Percentiles rank a stretch among this genome's conserved stretches.
phyloP scores from a whole-genome alignment of 2,329 filamentous ascomycete genomes.

The Cercospora beticola region DNA sequence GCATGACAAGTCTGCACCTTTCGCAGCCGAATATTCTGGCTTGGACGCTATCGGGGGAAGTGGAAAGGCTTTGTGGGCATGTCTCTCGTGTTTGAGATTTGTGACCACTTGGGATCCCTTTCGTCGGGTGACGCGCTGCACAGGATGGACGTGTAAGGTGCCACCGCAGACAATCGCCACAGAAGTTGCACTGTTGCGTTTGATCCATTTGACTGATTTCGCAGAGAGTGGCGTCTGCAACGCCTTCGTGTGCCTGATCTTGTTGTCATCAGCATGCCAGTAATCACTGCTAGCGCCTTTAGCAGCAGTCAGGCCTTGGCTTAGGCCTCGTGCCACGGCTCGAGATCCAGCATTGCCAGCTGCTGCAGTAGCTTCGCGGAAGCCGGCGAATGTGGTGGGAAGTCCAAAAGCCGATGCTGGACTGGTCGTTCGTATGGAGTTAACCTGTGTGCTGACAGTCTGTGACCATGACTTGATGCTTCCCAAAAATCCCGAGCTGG shows the following conservation, averaged over 20 bases:
- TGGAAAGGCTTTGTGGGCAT: constrained; percentile 29
- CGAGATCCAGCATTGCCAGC: constrained; percentile 62
- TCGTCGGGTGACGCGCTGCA: constrained; percentile 49
- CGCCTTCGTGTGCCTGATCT: constrained; percentile 63
- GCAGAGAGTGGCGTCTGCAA: constrained; percentile 50
- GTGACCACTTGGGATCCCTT: constrained; percentile 52
- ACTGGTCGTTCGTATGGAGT: constrained; percentile 29
- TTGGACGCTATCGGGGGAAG: constrained; percentile 28
- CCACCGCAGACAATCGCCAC: constrained; percentile 67
- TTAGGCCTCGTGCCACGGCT: constrained; percentile 71
- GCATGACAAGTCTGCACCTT: constrained; percentile 24
- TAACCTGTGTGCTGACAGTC: constrained; percentile 41
- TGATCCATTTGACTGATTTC: constrained; percentile 63
- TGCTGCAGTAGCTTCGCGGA: constrained; percentile 34
- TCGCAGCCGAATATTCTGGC: constrained; percentile 7
- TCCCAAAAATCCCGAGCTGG: constrained; percentile 35
- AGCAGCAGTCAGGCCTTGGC: constrained; percentile 72
- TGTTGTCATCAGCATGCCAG: constrained; percentile 72
- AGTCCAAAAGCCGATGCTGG: constrained; percentile 26
- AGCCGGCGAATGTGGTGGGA: constrained; percentile 37
- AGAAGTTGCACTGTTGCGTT: constrained; percentile 60
- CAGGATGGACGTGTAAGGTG: constrained; percentile 64
- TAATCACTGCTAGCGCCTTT: constrained; percentile 66
- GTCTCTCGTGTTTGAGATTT: constrained; percentile 40
- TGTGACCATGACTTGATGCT: constrained; percentile 43